Evolutionary conservation across 2,329 filamentous ascomycete species (phyloP), one percentile per base, ranked within the genome.

Genomic region (Aaosphaeria pasadenensis): DNA sequence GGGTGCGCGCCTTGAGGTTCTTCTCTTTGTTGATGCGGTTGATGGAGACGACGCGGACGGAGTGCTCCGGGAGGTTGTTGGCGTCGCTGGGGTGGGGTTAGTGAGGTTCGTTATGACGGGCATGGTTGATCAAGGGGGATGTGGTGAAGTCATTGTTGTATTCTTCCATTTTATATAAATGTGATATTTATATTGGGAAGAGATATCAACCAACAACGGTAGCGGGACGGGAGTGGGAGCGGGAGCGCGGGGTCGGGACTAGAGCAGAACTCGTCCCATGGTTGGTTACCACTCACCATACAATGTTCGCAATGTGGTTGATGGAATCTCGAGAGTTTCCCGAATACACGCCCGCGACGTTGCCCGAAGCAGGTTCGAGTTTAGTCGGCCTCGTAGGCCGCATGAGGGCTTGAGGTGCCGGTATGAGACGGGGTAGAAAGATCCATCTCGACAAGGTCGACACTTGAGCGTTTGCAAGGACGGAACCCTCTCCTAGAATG

Each of bases 401-500:
- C 53, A 79, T 72, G 28, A 79, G 63, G 11, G 75, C 75, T 55
- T 79, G 76, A 4, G 77, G 77, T 5, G 77, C 77, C 28, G 77
- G 77, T 9, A 79, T 64, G 35, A 79, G 67, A 36, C 77, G 71
- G 33, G 77, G 77, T 5, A 79, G 62, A 51, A 74, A 77, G 53
- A 76, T 75, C 58, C 77, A 74, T 58, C 61, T 68, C 7, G 76
- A 78, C 5, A 79, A 66, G 0, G 76, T 76, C 5, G 74, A 71
- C 24, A 79, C 74, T 57, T 78, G 75, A 13, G 76, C 75, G 53
- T 77, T 78, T 39, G 74, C 72, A 5, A 74, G 63, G 24, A 79
- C 71, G 42, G 72, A 76, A 64, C 75, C 75, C 60, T 79, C 77
- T 41, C 77, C 77, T 30, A 79, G 62, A 52, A 80, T 75, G 48